Base-by-base conservation (phyloP, 306 rosid genomes). In the Cicer judaicum region DNA sequence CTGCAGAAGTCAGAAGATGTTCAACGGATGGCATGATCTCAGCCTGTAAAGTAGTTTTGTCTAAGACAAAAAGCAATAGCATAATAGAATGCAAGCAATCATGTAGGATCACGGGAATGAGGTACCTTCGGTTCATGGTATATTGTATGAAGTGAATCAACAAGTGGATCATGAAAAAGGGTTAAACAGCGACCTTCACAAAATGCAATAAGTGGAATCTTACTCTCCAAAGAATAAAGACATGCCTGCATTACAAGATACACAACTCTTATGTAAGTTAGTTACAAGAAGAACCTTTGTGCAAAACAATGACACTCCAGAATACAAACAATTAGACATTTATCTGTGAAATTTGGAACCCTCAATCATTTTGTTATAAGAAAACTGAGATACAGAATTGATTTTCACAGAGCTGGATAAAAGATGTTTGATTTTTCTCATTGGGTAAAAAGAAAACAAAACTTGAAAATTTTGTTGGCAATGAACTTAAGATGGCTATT, bases 111-210 rank as follows among this genome's bases (percentile, higher is more conserved):
- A 48, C 11, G 12, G 43, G 54, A 46, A 42, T 65, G 42, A 70
- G 46, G 50, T 83, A 93, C 98, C 98, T 90, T 91, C 19, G 98
- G 97, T 85, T 94, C 98, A 69, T 79, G 94, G 75, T 91, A 94
- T 75, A 78, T 8, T 49, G 91, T 83, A 81, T 91, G 97, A 76
- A 91, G 67, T 14, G 90, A 86, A 80, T 94, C 89, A 54, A 92
- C 85, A 40, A 84, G 80, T 1, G 96, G 96, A 81, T 94, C 93
- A 56, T 90, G 84, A 85, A 91, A 94, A 44, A 94, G 84, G 67
- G 97, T 81, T 63, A 94, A 86, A 88, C 98, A 94, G 73, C 93
- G 97, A 40, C 87, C 94, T 84, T 76, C 84, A 64, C 89, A 67
- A 83, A 89, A 94, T 18, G 96, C 96, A 68, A 94, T 74, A 49